Percentiles rank a stretch among this genome's conserved stretches.
These are phyloP conservation scores for Scytalidium lignicola DNA, from an alignment of 2,329 filamentous ascomycete genomes.

Conservation along the genomic window DNA sequence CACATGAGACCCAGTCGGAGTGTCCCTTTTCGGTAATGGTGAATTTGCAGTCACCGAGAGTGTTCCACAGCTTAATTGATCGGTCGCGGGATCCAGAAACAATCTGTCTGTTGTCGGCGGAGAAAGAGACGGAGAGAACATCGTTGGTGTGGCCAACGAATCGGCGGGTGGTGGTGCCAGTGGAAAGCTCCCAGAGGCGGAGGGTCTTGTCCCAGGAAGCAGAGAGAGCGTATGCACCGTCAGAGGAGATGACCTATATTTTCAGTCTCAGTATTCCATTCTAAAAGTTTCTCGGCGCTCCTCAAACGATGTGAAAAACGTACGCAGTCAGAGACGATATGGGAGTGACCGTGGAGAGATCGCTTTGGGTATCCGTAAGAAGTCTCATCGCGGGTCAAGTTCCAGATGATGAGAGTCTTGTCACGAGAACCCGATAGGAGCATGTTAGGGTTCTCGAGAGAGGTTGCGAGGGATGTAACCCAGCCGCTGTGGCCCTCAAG, in stretches of 20 bases:
- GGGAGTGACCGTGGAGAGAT: slow-evolving; percentile 96
- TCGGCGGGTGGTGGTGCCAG: slow-evolving; percentile 92
- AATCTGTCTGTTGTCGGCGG: slow-evolving; percentile 99
- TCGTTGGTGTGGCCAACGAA: slow-evolving; percentile 99
- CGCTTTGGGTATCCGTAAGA: slow-evolving; percentile 99
- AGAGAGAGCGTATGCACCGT: slow-evolving; percentile 98
- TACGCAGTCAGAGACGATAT: slow-evolving; percentile 99
- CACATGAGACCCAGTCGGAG: slow-evolving; percentile 99
- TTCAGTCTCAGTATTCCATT: slow-evolving; percentile 31
- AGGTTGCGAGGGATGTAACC: slow-evolving; percentile 98
- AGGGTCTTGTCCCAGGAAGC: slow-evolving; percentile 99
- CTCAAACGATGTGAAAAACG: slow-evolving; percentile 37
- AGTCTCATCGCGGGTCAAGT: slow-evolving; percentile 96
- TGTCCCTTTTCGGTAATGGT: slow-evolving; percentile 99
- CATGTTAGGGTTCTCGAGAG: slow-evolving; percentile 99
- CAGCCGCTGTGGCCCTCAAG: slow-evolving; percentile 99
- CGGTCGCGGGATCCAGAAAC: slow-evolving; percentile 97
- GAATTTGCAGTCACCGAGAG: slow-evolving; percentile 99
- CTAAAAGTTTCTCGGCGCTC: slow-evolving; percentile 12
- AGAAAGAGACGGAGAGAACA: slow-evolving; percentile 99
- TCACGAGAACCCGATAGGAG: slow-evolving; percentile 95
- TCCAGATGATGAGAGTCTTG: slow-evolving; percentile 99
- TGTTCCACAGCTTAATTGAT: slow-evolving; percentile 99
- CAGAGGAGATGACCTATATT: slow-evolving; percentile 91
- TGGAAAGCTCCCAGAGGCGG: slow-evolving; percentile 97